phyloP scores from a whole-genome alignment of 2,329 filamentous ascomycete genomes.

The Magnaporthiopsis rhizophila region DNA sequence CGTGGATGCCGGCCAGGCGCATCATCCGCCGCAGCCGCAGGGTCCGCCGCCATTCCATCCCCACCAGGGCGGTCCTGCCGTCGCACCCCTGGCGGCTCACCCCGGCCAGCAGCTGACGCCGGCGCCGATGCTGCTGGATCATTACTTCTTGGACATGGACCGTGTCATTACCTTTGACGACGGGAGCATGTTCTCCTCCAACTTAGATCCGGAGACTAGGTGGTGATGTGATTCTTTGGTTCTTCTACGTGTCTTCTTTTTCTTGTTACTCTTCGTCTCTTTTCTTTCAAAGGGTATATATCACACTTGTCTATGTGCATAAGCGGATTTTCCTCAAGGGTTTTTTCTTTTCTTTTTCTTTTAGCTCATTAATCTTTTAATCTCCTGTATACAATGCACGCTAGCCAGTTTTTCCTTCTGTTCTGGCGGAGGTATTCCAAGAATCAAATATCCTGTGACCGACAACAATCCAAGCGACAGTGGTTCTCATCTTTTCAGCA shows the following conservation, averaged over 20 bases:
- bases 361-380: not conserved
- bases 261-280: not conserved
- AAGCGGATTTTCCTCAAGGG: too few species aligned
- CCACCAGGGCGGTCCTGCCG: not conserved
- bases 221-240: not conserved
- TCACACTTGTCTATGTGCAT: not conserved
- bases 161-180: slow-evolving; percentile 18
- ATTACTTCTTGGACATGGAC: slow-evolving; percentile 17
- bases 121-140: slow-evolving; percentile 18
- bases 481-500: too few species aligned
- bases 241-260: too few species aligned
- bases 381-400: not conserved
- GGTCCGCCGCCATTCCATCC: not conserved
- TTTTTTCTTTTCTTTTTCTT: too few species aligned
- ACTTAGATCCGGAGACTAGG: not conserved
- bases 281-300: not conserved
- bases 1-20: not conserved
- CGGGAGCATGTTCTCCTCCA: slow-evolving; percentile 7
- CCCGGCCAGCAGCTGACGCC: not conserved
- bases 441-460: not conserved
- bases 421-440: not conserved
- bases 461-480: too few species aligned
- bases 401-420: not conserved
- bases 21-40: not conserved
- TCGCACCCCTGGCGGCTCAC: not conserved